Percentiles rank a stretch among this genome's conserved stretches.
These are phyloP conservation scores for Xylariaceae sp. DNA, from an alignment of 2,329 filamentous ascomycete species.

Conservation along the genomic window DNA sequence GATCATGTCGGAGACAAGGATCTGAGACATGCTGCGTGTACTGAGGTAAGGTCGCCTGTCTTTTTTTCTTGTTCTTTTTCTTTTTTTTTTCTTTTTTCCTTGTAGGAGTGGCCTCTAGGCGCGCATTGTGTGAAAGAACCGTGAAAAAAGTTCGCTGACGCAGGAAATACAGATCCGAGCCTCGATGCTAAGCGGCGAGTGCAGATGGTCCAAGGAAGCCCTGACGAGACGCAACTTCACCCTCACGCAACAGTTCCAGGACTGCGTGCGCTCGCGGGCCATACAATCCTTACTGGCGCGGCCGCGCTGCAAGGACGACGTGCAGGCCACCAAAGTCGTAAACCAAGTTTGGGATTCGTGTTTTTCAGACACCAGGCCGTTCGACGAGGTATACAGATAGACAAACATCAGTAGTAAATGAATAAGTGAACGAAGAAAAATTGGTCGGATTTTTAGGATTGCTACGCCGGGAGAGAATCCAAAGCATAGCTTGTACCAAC, in stretches of 20 bases:
- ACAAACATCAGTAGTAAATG: not conserved
- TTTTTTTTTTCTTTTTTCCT: not conserved
- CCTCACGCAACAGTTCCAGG: slow-evolving; percentile 86
- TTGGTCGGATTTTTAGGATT: not conserved
- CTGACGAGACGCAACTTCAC: slow-evolving; percentile 81
- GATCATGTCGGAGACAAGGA: slow-evolving; percentile 67
- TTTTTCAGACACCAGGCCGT: slow-evolving; percentile 87
- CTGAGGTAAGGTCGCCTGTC: slow-evolving; percentile 59
- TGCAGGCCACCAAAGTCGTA: slow-evolving; percentile 79
- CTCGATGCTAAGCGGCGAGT: slow-evolving; percentile 88
- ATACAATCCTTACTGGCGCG: slow-evolving; percentile 72
- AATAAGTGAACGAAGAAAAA: not conserved
- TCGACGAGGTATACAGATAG: slow-evolving; percentile 91
- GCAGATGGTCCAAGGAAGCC: slow-evolving; percentile 81
- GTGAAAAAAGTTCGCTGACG: not conserved
- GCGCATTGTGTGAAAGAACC: not conserved
- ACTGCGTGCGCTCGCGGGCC: slow-evolving; percentile 80
- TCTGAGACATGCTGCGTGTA: slow-evolving; percentile 85
- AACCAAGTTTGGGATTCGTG: slow-evolving; percentile 99
- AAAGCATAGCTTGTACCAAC: slow-evolving; percentile 13
- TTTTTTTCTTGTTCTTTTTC: not conserved
- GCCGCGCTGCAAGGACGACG: slow-evolving; percentile 76
- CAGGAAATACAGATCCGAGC: slow-evolving; percentile 66
- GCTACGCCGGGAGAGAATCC: not conserved
- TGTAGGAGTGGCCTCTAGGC: no score